phyloP scores from a whole-genome alignment of 148 eudicot genomes.

The Chenopodium album region DNA sequence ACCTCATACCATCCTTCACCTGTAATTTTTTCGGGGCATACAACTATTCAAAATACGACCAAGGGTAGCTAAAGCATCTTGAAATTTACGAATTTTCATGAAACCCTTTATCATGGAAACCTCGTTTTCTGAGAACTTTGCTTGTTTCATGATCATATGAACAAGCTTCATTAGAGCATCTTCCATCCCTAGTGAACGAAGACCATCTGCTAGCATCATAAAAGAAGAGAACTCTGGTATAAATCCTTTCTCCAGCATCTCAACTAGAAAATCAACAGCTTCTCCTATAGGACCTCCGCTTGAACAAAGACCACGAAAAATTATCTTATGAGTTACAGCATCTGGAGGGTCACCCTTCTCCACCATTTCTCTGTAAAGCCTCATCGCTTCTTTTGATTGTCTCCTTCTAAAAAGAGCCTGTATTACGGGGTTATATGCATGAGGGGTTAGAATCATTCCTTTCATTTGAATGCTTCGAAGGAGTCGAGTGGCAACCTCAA shows the following conservation, averaged over 20 bases:
- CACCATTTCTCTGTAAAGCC: slow-evolving; percentile 82
- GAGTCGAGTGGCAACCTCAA: slow-evolving; percentile 69
- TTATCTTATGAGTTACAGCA: slow-evolving; percentile 59
- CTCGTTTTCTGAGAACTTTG: slow-evolving; percentile 60
- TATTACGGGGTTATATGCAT: slow-evolving; percentile 80
- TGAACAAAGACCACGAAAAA: slow-evolving; percentile 85
- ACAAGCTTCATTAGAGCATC: slow-evolving; percentile 65
- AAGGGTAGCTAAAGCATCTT: slow-evolving; percentile 76
- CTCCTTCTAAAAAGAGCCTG: slow-evolving; percentile 63
- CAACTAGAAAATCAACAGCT: slow-evolving; percentile 76
- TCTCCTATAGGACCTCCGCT: slow-evolving; percentile 90
- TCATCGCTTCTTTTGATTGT: slow-evolving; percentile 61
- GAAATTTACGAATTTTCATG: slow-evolving; percentile 74
- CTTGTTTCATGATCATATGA: slow-evolving; percentile 59
- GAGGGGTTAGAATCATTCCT: slow-evolving; percentile 78
- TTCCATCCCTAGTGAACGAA: slow-evolving; percentile 76
- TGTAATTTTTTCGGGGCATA: slow-evolving; percentile 29
- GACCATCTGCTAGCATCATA: slow-evolving; percentile 87
- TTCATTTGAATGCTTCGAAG: slow-evolving; percentile 77
- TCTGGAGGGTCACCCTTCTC: slow-evolving; percentile 77
- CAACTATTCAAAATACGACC: slow-evolving; percentile 55
- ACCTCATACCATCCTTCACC: slow-evolving; percentile 15
- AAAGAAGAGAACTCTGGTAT: slow-evolving; percentile 70
- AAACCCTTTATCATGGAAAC: slow-evolving; percentile 75
- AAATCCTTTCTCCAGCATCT: slow-evolving; percentile 68